phyloP scores from a whole-genome alignment of 345 rosid species.

The Physaria fendleri region DNA sequence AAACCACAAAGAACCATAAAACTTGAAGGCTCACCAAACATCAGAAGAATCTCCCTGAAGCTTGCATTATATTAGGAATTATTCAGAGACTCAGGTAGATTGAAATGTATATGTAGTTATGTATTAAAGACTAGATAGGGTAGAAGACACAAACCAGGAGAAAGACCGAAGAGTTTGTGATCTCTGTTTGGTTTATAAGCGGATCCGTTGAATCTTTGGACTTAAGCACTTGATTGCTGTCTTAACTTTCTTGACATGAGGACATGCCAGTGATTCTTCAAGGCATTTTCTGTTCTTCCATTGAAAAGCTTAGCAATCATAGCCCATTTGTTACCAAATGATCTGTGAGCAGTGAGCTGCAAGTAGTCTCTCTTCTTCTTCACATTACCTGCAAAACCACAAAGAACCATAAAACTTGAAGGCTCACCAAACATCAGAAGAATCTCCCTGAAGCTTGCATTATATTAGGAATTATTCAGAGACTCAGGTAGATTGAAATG shows the following conservation, averaged over 20 bases:
- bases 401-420: background rate
- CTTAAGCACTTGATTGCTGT: conserved; percentile 15
- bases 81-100: background rate
- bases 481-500: background rate
- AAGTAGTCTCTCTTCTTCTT: conserved; percentile 26
- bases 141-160: conserved; percentile 20
- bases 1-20: conserved; percentile 12
- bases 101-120: background rate
- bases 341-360: conserved; percentile 48
- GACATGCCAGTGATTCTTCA: conserved; percentile 64
- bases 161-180: conserved; percentile 8
- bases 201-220: background rate
- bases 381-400: conserved; percentile 30
- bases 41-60: too few relatives aligned
- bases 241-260: conserved; percentile 45
- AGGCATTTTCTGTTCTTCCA: conserved; percentile 58
- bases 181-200: too few relatives aligned
- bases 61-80: too few relatives aligned
- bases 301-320: conserved; percentile 50
- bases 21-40: too few relatives aligned
- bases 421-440: background rate
- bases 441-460: too few relatives aligned
- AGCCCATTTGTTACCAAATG: conserved; percentile 62
- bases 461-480: too few relatives aligned
- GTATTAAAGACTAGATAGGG: background rate